Percentiles rank a stretch among this genome's conserved stretches.
Evolutionary conservation across 768 basidiomycete species (phyloP).

Genomic region (Russula vinacea): DNA sequence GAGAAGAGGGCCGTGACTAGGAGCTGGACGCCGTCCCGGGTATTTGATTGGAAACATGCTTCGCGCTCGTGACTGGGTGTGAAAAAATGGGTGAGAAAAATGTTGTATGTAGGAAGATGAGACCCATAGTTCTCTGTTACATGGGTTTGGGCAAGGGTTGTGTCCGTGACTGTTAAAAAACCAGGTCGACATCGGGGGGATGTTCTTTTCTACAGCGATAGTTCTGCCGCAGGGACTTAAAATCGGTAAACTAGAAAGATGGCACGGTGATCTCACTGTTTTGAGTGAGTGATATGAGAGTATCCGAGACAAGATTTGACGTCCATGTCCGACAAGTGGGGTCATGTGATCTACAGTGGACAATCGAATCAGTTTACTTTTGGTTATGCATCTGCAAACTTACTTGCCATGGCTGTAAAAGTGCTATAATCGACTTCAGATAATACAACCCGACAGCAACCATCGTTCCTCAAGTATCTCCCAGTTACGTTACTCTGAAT

Average conservation of each 20-base stretch:
- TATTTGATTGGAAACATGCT: slow-evolving; percentile 71
- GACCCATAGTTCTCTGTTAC: slow-evolving; percentile 83
- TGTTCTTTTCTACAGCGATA: slow-evolving; percentile 71
- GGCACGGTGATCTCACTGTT: slow-evolving; percentile 21
- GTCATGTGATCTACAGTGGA: slow-evolving; percentile 14
- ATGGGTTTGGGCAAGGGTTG: too few relatives aligned
- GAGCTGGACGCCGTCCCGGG: slow-evolving; percentile 78
- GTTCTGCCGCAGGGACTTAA: slow-evolving; percentile 45
- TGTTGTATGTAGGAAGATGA: not conserved
- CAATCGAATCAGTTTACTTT: too few relatives aligned
- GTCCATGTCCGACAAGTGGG: too few relatives aligned
- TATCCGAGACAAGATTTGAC: slow-evolving; percentile 30
- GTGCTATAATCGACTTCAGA: not conserved
- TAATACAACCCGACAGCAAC: not conserved
- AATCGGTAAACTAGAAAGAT: not conserved
- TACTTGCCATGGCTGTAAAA: too few relatives aligned
- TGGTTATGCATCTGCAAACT: too few relatives aligned
- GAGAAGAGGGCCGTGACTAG: slow-evolving; percentile 78
- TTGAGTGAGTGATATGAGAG: slow-evolving; percentile 27
- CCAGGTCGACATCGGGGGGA: slow-evolving; percentile 82
- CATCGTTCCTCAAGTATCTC: too few relatives aligned
- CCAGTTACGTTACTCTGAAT: not conserved
- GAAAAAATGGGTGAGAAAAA: not conserved
- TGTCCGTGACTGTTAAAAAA: slow-evolving; percentile 81
- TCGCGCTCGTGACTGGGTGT: slow-evolving; percentile 67